Base-by-base conservation (phyloP, 768 basidiomycete genomes). In the Nidularia sp. region DNA sequence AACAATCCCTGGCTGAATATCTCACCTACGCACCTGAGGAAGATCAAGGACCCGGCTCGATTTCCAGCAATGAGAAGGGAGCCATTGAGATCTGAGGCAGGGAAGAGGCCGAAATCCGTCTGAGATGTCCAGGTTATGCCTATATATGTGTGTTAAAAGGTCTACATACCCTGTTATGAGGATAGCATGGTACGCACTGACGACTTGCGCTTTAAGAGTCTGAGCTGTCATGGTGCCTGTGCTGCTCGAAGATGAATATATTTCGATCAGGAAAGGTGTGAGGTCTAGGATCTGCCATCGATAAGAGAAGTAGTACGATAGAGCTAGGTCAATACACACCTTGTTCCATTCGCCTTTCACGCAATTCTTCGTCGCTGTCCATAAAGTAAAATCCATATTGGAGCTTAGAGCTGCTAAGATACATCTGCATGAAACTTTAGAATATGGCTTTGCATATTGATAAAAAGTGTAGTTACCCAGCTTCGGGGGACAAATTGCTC, bases 331-430 rank as follows among this genome's bases (percentile, higher is more conserved):
- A 39, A 39, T 9, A 15, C 36, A 9, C 15, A 39, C 36, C 65
- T 78, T 84, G 5, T 58, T 52, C 90, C 90, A 92, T 71, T 88
- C 81, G 45, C 90, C 88, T 54, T 78, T 86, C 22, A 90, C 60
- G 55, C 77, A 77, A 59, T 91, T 87, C 60, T 86, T 86, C 1
- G 68, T 66, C 2, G 88, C 76, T 7, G 69, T 70, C 86, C 85
- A 92, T 9, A 92, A 69, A 10, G 79, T 76, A 25, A 90, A 65
- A 63, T 92, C 88, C 77, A 87, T 77, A 57, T 91, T 91, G 12
- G 88, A 85, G 53, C 78, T 89, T 52, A 91, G 70, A 15, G 82
- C 71, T 2, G 81, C 86, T 47, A 90, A 62, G 25, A 90, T 65
- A 56, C 88, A 90, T 50, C 89, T 91, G 54, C 36, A 13, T 9